A percentile compares a stretch with the other conserved stretches of the same genome.
Evolutionary conservation across 2,329 filamentous ascomycete genomes (phyloP).

Genomic region (Curvularia eragrostidis): DNA sequence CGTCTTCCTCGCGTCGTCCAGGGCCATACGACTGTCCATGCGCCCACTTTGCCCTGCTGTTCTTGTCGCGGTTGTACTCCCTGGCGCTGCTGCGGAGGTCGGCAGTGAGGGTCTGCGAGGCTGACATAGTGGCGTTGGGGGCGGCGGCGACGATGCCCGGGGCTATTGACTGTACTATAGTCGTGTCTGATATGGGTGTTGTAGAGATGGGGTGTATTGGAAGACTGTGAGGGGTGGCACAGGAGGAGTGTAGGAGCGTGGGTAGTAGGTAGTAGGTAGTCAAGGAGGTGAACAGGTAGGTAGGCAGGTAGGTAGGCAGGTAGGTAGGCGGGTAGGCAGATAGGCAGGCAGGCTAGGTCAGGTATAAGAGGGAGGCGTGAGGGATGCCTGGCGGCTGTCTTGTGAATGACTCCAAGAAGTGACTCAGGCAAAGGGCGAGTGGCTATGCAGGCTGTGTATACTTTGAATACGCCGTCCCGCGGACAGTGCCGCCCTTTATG

Average conservation of each 20-base stretch:
- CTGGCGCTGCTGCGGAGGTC: conserved; percentile 63
- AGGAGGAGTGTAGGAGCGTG: neutral
- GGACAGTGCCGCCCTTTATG: conserved; percentile 34
- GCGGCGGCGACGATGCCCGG: conserved; percentile 12
- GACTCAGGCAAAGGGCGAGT: conserved; percentile 40
- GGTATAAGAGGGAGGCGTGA: conserved; percentile 39
- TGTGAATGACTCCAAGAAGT: conserved; percentile 44
- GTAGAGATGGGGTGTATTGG: neutral
- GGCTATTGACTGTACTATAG: neutral
- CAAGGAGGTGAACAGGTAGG: conserved; percentile 23
- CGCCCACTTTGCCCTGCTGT: conserved; percentile 60
- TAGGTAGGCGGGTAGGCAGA: conserved; percentile 6
- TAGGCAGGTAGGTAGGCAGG: conserved; percentile 16
- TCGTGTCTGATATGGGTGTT: neutral
- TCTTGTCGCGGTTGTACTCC: conserved; percentile 60
- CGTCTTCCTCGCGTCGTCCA: conserved; percentile 46
- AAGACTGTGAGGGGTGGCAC: neutral
- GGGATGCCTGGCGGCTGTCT: conserved; percentile 42
- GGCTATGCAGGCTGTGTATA: conserved; percentile 23
- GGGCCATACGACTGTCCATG: conserved; percentile 53
- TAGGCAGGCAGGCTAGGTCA: conserved; percentile 18
- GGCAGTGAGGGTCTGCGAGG: conserved; percentile 56
- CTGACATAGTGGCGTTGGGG: conserved; percentile 48
- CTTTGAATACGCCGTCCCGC: neutral
- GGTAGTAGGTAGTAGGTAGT: conserved; percentile 23